phyloP scores from a whole-genome alignment of 2,329 filamentous ascomycete genomes.

The Cordyceps javanica region DNA sequence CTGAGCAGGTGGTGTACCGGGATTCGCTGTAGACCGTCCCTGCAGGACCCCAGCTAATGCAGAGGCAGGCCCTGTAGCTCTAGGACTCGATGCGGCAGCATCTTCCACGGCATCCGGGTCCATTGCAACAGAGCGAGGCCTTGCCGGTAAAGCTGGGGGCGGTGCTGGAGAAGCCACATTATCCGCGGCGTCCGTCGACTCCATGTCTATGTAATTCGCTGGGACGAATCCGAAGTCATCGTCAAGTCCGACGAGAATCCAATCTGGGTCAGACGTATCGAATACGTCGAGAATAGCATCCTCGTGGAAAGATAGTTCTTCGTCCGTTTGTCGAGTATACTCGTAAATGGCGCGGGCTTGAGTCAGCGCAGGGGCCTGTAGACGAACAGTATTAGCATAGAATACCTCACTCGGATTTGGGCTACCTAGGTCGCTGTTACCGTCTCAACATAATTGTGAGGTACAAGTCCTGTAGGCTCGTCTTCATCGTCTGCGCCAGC shows the following conservation, averaged over 20 bases:
- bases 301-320: conserved; percentile 93
- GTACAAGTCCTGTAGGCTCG: conserved; percentile 83
- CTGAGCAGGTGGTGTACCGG: conserved; percentile 3
- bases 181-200: conserved; percentile 40
- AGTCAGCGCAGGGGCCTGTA: conserved; percentile 57
- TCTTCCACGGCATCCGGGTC: conserved; percentile 28
- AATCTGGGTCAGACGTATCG: conserved; percentile 88
- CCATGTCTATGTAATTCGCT: conserved; percentile 86
- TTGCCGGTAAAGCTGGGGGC: conserved; percentile 39
- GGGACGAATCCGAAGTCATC: conserved; percentile 91
- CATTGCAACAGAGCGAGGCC: conserved; percentile 30
- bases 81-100: conserved; percentile 15
- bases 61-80: conserved; percentile 41
- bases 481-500: conserved; percentile 79
- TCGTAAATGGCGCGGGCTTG: conserved; percentile 94
- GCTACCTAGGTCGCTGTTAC: conserved; percentile 36
- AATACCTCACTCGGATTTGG: neutral
- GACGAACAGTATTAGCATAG: conserved; percentile 15
- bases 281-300: conserved; percentile 78
- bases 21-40: conserved; percentile 29
- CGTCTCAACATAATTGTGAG: conserved; percentile 93
- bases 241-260: conserved; percentile 84
- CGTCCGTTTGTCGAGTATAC: conserved; percentile 93
- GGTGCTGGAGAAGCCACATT: conserved; percentile 28
- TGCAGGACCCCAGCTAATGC: conserved; percentile 53